These are phyloP conservation scores for Paramecium caudatum DNA, from an alignment of 73 alveolate species.

Conservation along the genomic window DNA sequence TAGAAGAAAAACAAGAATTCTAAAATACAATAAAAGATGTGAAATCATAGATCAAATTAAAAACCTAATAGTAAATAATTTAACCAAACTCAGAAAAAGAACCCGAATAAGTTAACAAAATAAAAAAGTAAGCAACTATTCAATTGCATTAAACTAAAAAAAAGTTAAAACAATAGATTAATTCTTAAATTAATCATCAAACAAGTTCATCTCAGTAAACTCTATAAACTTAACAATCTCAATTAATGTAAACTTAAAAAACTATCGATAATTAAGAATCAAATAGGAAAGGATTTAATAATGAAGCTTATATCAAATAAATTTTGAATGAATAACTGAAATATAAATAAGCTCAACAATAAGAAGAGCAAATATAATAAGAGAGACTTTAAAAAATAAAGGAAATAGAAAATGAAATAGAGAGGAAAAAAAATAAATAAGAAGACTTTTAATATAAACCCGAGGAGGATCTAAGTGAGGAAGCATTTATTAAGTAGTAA, in stretches of 20 bases:
- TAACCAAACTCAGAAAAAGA: background rate
- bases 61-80: constrained; percentile 7
- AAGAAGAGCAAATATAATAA: constrained; percentile 10
- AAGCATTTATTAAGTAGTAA: background rate
- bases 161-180: background rate
- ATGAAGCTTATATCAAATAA: background rate
- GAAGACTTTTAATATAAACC: background rate
- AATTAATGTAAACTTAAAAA: background rate
- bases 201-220: too few species aligned
- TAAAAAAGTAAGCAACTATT: background rate
- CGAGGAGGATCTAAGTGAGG: background rate
- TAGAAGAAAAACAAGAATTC: background rate
- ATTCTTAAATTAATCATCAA: too few species aligned
- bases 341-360: background rate
- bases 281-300: too few species aligned
- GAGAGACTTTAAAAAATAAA: background rate
- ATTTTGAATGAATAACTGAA: background rate
- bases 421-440: constrained; percentile 19
- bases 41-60: background rate
- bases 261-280: background rate
- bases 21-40: background rate
- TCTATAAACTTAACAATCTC: background rate
- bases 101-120: background rate
- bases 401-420: background rate
- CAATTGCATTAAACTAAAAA: constrained; percentile 2